phyloP scores from a whole-genome alignment of 2,329 filamentous ascomycete species.

The Cladophialophora chaetospira region DNA sequence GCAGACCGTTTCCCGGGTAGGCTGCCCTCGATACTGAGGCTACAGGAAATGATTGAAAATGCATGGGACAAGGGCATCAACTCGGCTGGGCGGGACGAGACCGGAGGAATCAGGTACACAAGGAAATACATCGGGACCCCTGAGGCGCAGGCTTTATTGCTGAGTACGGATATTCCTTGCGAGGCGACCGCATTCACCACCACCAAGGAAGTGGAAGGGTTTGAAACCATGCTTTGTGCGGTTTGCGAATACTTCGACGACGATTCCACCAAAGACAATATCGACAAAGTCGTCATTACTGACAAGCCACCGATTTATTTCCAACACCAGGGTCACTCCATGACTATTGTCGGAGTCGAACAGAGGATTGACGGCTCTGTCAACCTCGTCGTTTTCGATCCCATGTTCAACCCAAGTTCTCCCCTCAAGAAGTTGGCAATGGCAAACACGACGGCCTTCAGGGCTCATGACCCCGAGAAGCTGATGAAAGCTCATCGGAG shows the following conservation, averaged over 20 bases:
- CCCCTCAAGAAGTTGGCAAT: slow-evolving; percentile 60
- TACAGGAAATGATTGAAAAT: slow-evolving; percentile 83
- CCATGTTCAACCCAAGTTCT: slow-evolving; percentile 71
- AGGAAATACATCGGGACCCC: slow-evolving; percentile 94
- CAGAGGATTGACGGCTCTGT: slow-evolving; percentile 60
- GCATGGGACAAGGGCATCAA: slow-evolving; percentile 90
- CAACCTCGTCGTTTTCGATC: slow-evolving; percentile 84
- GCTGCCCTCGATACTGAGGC: slow-evolving; percentile 74
- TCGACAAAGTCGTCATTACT: slow-evolving; percentile 69
- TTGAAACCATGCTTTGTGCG: slow-evolving; percentile 63
- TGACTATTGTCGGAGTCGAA: slow-evolving; percentile 87
- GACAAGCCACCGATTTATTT: slow-evolving; percentile 82
- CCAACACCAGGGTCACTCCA: slow-evolving; percentile 83
- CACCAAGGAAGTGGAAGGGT: slow-evolving; percentile 50
- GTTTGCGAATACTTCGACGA: slow-evolving; percentile 75
- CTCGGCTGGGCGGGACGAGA: slow-evolving; percentile 71
- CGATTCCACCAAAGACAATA: slow-evolving; percentile 45
- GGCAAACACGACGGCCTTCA: slow-evolving; percentile 41
- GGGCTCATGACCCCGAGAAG: slow-evolving; percentile 51
- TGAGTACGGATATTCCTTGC: slow-evolving; percentile 68
- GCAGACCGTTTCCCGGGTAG: slow-evolving; percentile 60
- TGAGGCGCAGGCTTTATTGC: slow-evolving; percentile 82
- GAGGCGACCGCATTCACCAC: slow-evolving; percentile 61
- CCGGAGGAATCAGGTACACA: slow-evolving; percentile 82
- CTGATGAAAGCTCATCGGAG: slow-evolving; percentile 74